A percentile compares a stretch with the other conserved stretches of the same genome.
phyloP scores from a whole-genome alignment of 768 basidiomycete genomes.

The Hygrocybe coccinea region DNA sequence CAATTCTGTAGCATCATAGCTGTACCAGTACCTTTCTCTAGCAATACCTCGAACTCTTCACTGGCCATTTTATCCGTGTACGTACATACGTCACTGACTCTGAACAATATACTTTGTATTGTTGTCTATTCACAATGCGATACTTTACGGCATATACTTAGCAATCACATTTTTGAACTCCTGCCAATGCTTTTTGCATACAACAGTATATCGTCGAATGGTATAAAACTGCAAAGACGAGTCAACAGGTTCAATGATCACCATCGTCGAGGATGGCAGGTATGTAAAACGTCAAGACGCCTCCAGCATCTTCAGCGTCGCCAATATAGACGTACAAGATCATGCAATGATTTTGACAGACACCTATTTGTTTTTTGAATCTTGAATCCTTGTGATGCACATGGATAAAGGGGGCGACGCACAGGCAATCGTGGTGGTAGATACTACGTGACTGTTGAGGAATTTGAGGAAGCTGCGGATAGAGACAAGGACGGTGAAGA shows the following conservation, averaged over 20 bases:
- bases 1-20: too few species aligned
- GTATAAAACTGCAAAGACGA: neutral
- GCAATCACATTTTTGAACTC: too few species aligned
- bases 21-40: too few species aligned
- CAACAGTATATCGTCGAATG: neutral
- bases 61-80: too few species aligned
- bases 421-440: conserved; percentile 84
- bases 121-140: too few species aligned
- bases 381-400: neutral
- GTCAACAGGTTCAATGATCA: neutral
- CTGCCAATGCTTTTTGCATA: too few species aligned
- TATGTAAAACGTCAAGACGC: conserved; percentile 84
- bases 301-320: conserved; percentile 70
- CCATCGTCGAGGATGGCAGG: conserved; percentile 68
- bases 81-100: too few species aligned
- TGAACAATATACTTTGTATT: too few species aligned
- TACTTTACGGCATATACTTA: too few species aligned
- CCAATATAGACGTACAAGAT: conserved; percentile 90
- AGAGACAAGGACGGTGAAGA: conserved; percentile 65
- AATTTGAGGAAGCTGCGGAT: conserved; percentile 77
- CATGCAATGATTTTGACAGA: conserved; percentile 78
- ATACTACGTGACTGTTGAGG: conserved; percentile 72
- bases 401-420: too few species aligned
- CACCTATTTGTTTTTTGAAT: too few species aligned
- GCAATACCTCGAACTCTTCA: too few species aligned